Percentiles rank a stretch among this genome's conserved stretches.
phyloP scores from a whole-genome alignment of 2,329 filamentous ascomycete species.

The Fusarium torreyae region DNA sequence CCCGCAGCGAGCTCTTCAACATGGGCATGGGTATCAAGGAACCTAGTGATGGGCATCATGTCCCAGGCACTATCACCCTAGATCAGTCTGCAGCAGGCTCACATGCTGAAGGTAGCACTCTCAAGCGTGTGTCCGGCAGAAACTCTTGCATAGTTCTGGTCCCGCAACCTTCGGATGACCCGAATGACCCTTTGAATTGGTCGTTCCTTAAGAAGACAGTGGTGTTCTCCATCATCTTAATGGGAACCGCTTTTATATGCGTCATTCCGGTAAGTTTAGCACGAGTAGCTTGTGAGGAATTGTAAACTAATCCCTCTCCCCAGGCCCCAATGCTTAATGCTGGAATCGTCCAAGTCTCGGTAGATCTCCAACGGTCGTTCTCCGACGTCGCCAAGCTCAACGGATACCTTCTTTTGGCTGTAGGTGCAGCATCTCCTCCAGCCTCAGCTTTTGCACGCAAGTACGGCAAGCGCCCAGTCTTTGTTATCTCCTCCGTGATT shows the following conservation, averaged over 20 bases:
- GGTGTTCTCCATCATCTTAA: constrained; percentile 13
- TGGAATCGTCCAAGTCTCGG: constrained; percentile 12
- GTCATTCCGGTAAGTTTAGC: constrained; percentile 12
- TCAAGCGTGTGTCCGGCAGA: constrained; percentile 20
- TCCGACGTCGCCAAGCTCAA: constrained; percentile 19
- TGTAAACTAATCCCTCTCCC: too few species aligned
- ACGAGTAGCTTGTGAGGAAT: too few species aligned
- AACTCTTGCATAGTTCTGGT: constrained; percentile 21
- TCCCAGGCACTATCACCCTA: constrained; percentile 16
- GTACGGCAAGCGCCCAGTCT: constrained; percentile 28
- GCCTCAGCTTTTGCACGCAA: constrained; percentile 22
- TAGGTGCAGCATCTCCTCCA: constrained; percentile 13
- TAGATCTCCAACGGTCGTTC: constrained; percentile 11
- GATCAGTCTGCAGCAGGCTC: constrained; percentile 2
- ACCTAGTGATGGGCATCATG: constrained; percentile 8
- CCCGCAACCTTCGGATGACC: constrained; percentile 27
- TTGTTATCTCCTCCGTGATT: constrained; percentile 14
- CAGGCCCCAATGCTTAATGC: constrained; percentile 22
- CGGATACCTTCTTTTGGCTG: constrained; percentile 16
- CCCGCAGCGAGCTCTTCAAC: too few species aligned
- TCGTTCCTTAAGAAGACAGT: constrained; percentile 6
- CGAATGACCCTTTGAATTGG: constrained; percentile 32
- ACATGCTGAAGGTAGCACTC: background rate
- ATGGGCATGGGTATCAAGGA: background rate
- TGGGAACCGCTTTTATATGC: constrained; percentile 11